Percentiles rank a stretch among this genome's conserved stretches.
phyloP scores from a whole-genome alignment of 306 rosid genomes.

The Quercus ilex region DNA sequence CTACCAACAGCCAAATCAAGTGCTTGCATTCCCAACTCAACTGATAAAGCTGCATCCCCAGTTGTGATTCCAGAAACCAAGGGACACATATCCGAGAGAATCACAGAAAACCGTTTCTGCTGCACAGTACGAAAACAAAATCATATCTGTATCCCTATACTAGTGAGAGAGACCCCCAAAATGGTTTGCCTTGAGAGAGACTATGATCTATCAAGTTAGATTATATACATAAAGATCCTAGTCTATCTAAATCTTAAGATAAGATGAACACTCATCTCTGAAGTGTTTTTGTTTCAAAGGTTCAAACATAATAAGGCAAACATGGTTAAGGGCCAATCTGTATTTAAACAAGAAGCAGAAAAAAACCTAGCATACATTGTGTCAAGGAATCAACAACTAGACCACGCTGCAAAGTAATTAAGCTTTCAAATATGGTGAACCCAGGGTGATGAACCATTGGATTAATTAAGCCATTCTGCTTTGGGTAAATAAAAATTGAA shows the following conservation, averaged over 20 bases:
- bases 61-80: slow-evolving; percentile 78
- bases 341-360: neutral
- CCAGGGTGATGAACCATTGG: neutral
- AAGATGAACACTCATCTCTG: neutral
- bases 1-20: slow-evolving; percentile 72
- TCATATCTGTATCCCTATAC: neutral
- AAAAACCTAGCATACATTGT: neutral
- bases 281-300: neutral
- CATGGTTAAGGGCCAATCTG: neutral
- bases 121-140: slow-evolving; percentile 24
- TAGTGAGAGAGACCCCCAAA: neutral
- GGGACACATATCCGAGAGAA: slow-evolving; percentile 94
- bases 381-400: neutral
- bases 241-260: neutral
- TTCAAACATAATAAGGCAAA: neutral
- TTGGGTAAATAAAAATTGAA: neutral
- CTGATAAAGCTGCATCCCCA: slow-evolving; percentile 72
- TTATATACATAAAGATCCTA: neutral
- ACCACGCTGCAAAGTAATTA: neutral
- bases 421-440: neutral
- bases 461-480: neutral
- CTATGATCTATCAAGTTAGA: neutral
- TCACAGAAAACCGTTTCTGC: slow-evolving; percentile 66
- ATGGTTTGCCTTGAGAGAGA: neutral
- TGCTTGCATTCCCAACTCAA: slow-evolving; percentile 85